Conservation (phyloP, 352 stramenopile species). For the Phytophthora brassicae region DNA sequence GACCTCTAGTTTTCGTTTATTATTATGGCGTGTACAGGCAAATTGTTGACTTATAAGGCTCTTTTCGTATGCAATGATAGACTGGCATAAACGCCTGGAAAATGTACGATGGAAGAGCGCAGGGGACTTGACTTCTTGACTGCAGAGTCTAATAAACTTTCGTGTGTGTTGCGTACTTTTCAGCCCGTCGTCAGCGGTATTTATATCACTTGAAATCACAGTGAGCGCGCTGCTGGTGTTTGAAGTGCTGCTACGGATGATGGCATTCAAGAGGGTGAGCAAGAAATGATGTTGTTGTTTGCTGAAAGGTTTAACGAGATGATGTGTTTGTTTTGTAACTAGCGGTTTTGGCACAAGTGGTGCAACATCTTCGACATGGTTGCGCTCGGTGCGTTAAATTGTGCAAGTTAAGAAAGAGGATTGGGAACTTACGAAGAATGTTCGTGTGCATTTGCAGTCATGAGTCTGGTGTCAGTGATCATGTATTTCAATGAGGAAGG, state of each 20-base stretch:
- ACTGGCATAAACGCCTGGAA: constrained; percentile 75
- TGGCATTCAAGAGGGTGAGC: constrained; percentile 71
- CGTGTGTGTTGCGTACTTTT: constrained; percentile 8
- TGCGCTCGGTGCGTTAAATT: constrained; percentile 47
- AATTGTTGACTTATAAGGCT: background rate
- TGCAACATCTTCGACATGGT: constrained; percentile 85
- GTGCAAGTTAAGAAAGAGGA: background rate
- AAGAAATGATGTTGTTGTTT: background rate
- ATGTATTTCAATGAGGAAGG: constrained; percentile 88
- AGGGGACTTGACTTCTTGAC: background rate
- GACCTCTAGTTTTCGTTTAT: too few relatives aligned
- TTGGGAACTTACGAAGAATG: background rate
- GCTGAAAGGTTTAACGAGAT: background rate
- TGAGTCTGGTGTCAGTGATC: constrained; percentile 76
- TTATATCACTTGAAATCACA: constrained; percentile 80
- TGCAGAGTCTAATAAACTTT: background rate
- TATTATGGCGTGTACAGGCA: too few relatives aligned
- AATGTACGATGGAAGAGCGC: constrained; percentile 41
- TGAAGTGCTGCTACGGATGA: constrained; percentile 81
- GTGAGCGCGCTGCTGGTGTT: constrained; percentile 77
- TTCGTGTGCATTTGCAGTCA: constrained; percentile 35
- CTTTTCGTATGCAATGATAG: constrained; percentile 26
- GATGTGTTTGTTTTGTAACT: background rate
- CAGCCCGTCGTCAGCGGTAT: constrained; percentile 71
- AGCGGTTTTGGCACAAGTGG: constrained; percentile 86